These are phyloP conservation scores for Agrostemma githago DNA, from an alignment of 148 eudicot species.

Conservation along the genomic window DNA sequence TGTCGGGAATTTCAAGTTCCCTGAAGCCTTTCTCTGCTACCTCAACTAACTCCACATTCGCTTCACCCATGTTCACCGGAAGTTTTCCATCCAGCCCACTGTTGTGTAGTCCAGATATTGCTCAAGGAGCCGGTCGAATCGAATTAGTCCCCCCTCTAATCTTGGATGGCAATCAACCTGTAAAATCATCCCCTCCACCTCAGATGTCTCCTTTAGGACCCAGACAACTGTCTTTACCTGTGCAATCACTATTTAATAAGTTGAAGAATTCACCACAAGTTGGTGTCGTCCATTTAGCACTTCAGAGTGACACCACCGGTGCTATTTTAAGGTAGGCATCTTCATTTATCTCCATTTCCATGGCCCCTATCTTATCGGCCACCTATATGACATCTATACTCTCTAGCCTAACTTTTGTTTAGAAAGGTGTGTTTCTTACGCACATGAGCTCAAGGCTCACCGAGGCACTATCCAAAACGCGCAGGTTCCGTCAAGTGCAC, in stretches of 20 bases:
- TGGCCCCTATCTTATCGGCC: neutral
- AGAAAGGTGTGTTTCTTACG: neutral
- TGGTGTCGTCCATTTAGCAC: conserved; percentile 84
- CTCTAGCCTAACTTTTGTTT: conserved; percentile 7
- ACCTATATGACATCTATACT: conserved; percentile 3
- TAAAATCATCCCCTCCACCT: conserved; percentile 53
- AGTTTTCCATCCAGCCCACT: conserved; percentile 94
- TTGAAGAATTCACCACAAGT: conserved; percentile 79
- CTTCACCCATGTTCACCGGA: conserved; percentile 93
- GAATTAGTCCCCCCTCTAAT: conserved; percentile 90
- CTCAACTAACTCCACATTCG: conserved; percentile 57
- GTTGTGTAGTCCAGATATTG: conserved; percentile 72
- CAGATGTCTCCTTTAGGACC: conserved; percentile 67
- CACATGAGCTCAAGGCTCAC: neutral
- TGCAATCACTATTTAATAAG: conserved; percentile 62
- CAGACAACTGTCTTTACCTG: conserved; percentile 64
- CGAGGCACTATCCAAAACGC: neutral
- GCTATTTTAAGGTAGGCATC: conserved; percentile 67
- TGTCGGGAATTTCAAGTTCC: conserved; percentile 42
- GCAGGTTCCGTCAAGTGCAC: neutral
- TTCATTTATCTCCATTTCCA: conserved; percentile 7
- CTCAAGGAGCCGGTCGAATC: conserved; percentile 52
- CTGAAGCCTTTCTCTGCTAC: conserved; percentile 51
- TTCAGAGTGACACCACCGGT: conserved; percentile 87
- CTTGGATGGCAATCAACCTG: conserved; percentile 76